These are phyloP conservation scores for Auriscalpium orientale DNA, from an alignment of 768 basidiomycete genomes.

Conservation along the genomic window DNA sequence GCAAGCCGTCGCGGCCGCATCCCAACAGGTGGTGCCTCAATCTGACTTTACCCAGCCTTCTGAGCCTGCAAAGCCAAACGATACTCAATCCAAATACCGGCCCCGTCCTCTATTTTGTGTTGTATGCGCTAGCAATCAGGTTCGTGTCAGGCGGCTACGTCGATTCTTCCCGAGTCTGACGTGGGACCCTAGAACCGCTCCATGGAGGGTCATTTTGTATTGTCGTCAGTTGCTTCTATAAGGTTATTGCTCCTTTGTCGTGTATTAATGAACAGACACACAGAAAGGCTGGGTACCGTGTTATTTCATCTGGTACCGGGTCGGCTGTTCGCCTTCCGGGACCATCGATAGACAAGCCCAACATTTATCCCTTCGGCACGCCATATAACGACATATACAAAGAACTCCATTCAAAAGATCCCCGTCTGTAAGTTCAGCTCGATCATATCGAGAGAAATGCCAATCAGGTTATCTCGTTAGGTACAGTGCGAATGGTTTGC, in stretches of 20 bases:
- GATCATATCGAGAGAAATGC: not conserved
- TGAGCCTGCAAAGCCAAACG: not conserved
- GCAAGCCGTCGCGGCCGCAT: slow-evolving; percentile 10
- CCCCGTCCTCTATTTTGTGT: slow-evolving; percentile 87
- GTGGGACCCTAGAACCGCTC: slow-evolving; percentile 71
- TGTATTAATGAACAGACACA: slow-evolving; percentile 10
- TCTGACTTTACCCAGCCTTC: slow-evolving; percentile 3
- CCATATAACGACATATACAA: slow-evolving; percentile 95
- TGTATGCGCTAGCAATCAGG: slow-evolving; percentile 99
- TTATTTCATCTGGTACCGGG: slow-evolving; percentile 93
- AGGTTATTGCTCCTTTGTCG: not conserved
- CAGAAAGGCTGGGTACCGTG: slow-evolving; percentile 87
- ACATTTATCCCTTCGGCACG: slow-evolving; percentile 94
- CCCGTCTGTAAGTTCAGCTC: slow-evolving; percentile 54
- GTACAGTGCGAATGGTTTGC: slow-evolving; percentile 87
- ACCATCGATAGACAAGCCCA: slow-evolving; percentile 93
- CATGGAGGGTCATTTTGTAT: slow-evolving; percentile 94
- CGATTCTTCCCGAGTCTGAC: not conserved
- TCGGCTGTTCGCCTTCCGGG: slow-evolving; percentile 96
- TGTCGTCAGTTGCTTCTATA: slow-evolving; percentile 56
- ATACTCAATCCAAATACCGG: slow-evolving; percentile 36
- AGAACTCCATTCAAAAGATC: slow-evolving; percentile 78
- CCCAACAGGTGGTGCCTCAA: slow-evolving; percentile 4
- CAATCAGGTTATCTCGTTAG: slow-evolving; percentile 30
- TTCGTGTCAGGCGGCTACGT: slow-evolving; percentile 27